Evolutionary conservation across 108 stramenopile genomes (phyloP), one percentile per base, ranked within the genome.

Genomic region (Craspedostauros australis): DNA sequence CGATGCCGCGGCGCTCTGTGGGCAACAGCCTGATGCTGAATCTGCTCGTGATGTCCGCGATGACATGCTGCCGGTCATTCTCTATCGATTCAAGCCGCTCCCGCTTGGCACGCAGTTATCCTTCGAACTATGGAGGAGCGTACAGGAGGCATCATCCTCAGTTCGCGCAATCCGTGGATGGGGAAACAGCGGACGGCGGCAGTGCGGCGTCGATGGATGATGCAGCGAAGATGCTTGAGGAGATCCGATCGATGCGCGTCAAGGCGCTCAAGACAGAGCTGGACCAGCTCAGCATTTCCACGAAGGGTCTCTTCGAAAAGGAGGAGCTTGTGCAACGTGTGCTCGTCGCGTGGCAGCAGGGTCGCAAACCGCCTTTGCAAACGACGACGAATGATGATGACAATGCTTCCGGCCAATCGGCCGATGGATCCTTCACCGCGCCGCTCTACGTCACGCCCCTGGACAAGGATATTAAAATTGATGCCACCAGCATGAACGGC

Each of bases 321-420:
- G 80, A 90, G 37, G 81, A 85, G 30, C 65, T 90, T 4, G 84
- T 90, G 18, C 62, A 71, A 61, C 49, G 88, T 31, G 41, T 86
- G 14, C 66, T 53, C 46, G 40, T 63, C 12, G 72, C 71, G 1
- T 54, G 60, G 37, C 31, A 24, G 20, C 9, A 37, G 33, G 23
- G 34, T 8, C 45, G 26, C 19, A 30, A 39, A 24, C 8, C 28
- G 33, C 12, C 36, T 2, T 25, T 22, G 14, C 7, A 18, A n/a
- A 52, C 12, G 14, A 38, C 48, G 4, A 39, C 36, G 8, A 8
- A 6, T 41, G 42, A 12, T 16, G 12, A 48, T 7, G 16, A 36
- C 37, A 36, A 52, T 39, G 31, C 54, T n/a, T n/a, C n/a, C n/a
- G n/a, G n/a, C n/a, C n/a, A n/a, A n/a, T n/a, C n/a, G n/a, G n/a